Percentiles rank a stretch among this genome's conserved stretches.
Evolutionary conservation across 2,329 filamentous ascomycete species (phyloP).

Genomic region (Domatiomyces catenatus): DNA sequence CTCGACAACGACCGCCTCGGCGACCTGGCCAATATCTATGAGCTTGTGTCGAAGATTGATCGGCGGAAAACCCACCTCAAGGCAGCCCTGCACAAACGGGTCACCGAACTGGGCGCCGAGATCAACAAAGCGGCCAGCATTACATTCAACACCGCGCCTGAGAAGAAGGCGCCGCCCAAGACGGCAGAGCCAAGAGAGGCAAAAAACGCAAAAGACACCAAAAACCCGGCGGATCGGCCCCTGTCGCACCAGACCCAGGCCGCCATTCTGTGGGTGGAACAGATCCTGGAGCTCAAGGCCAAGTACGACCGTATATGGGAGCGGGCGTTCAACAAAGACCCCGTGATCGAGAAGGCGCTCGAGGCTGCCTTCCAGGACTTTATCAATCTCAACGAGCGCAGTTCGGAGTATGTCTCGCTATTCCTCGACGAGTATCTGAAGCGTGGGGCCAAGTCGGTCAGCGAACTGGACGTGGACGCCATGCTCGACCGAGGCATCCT

Average conservation of each 20-base stretch:
- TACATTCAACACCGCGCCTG: slow-evolving; percentile 42
- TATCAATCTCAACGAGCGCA: slow-evolving; percentile 75
- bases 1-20: slow-evolving; percentile 72
- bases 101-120: slow-evolving; percentile 65
- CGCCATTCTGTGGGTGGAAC: slow-evolving; percentile 89
- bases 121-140: slow-evolving; percentile 54
- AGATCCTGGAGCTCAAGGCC: slow-evolving; percentile 69
- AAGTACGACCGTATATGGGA: slow-evolving; percentile 74
- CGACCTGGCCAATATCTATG: slow-evolving; percentile 68
- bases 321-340: slow-evolving; percentile 57
- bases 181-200: slow-evolving; percentile 23
- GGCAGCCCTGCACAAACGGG: slow-evolving; percentile 53
- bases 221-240: slow-evolving; percentile 37
- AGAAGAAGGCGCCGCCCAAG: slow-evolving; percentile 21
- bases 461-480: slow-evolving; percentile 68
- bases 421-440: slow-evolving; percentile 97
- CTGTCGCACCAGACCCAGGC: slow-evolving; percentile 69
- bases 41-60: slow-evolving; percentile 64
- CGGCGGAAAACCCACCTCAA: slow-evolving; percentile 55
- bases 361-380: slow-evolving; percentile 82
- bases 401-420: slow-evolving; percentile 83
- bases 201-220: slow-evolving; percentile 30
- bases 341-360: slow-evolving; percentile 63
- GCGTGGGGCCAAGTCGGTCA: slow-evolving; percentile 83
- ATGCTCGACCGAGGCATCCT: slow-evolving; percentile 81